Evolutionary conservation across 2,329 filamentous ascomycete genomes (phyloP).

Genomic region (Xylaria sp.): DNA sequence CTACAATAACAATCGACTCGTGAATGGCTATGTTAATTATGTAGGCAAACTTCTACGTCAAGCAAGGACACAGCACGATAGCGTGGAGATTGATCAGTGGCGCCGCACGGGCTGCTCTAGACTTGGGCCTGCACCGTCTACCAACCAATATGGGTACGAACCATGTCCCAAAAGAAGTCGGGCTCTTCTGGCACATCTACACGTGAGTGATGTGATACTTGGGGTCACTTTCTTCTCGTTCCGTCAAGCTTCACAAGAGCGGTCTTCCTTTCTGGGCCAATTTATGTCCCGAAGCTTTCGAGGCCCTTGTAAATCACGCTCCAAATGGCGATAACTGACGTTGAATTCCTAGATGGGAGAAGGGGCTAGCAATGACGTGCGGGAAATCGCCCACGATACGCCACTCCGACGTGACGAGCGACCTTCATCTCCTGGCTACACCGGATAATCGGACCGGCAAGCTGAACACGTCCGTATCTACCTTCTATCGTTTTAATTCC

Average conservation of each 20-base stretch:
- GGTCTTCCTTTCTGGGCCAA: too few species aligned
- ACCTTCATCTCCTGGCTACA: conserved; percentile 4
- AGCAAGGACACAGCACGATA: conserved; percentile 36
- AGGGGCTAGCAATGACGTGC: conserved; percentile 38
- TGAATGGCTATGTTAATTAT: not conserved
- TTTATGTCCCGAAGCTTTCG: not conserved
- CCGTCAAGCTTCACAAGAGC: too few species aligned
- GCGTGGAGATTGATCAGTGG: conserved; percentile 39
- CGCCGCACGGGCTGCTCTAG: conserved; percentile 35
- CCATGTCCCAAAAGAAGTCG: conserved; percentile 16
- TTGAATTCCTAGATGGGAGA: conserved; percentile 35
- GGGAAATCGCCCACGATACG: conserved; percentile 38
- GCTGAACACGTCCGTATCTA: conserved; percentile 10
- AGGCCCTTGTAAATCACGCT: not conserved
- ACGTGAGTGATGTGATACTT: too few species aligned
- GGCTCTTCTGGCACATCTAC: conserved; percentile 40
- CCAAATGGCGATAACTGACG: not conserved
- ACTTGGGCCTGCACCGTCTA: conserved; percentile 39
- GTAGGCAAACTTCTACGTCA: conserved; percentile 38
- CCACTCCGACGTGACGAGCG: conserved; percentile 38
- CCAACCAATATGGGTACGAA: conserved; percentile 8
- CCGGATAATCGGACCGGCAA: not conserved
- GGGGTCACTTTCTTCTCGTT: too few species aligned
- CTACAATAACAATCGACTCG: too few species aligned
- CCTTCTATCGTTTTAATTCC: not conserved